Evolutionary conservation across 345 rosid genomes (phyloP), one percentile per base, ranked within the genome.

Genomic region (Moricandia arvensis): DNA sequence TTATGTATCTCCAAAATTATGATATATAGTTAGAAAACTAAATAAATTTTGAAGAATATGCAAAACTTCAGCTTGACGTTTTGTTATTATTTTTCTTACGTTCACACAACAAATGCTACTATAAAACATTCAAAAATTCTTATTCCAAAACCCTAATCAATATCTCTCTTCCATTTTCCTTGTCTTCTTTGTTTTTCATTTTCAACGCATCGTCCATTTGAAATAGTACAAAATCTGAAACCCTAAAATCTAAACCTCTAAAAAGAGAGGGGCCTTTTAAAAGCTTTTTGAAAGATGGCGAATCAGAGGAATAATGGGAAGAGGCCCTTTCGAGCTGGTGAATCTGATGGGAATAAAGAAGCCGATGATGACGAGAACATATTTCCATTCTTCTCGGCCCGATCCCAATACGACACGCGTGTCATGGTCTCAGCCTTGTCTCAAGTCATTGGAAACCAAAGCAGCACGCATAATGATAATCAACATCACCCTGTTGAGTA

Each of bases 341-440:
- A 80, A 75, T 33, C 83, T 66, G 82, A 82, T 51, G 85, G 75
- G 72, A 80, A 83, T 72, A 79, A 80, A 80, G 83, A 82, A 63
- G 33, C 21, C 7, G 85, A 86, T 12, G 84, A 88, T 49, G 85
- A 84, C 33, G 86, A 86, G 59, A 73, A 54, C 66, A 74, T 74
- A 58, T 88, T 88, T 72, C 91, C 93, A 1, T 69, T 77, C 38
- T 90, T 83, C 82, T 87, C 89, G 11, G 90, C 86, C 16, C 75
- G 85, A 80, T 90, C 96, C 4, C 86, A 90, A 65, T 87, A 83
- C 59, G 96, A 90, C 63, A 87, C 60, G 85, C 58, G 72, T 38
- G 88, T 74, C 2, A 86, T 90, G 87, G 88, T 90, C 64, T 83
- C 93, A 13, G 96, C 93, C 66, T 83, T 90, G 68, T 10, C 90